Conservation (phyloP, 345 rosid genomes). For the Arabidopsis suecica region DNA sequence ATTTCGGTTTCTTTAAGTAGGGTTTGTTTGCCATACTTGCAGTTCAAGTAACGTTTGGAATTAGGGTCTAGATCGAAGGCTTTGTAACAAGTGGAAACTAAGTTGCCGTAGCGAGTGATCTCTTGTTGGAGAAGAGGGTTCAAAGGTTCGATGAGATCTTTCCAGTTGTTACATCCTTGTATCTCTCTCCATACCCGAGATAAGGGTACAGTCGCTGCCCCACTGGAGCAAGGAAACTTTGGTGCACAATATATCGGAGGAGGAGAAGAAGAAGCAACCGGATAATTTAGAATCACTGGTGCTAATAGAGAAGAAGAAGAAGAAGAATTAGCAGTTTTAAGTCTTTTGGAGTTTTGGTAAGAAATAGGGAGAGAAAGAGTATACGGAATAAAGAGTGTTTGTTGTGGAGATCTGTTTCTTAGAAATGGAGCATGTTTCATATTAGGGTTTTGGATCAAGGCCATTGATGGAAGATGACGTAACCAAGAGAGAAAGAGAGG, state of each 20-base stretch:
- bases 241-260: slow-evolving; percentile 13
- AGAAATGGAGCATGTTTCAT: slow-evolving; percentile 29
- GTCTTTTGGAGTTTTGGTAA: slow-evolving; percentile 18
- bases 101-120: slow-evolving; percentile 75
- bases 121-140: slow-evolving; percentile 80
- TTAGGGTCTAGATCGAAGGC: slow-evolving; percentile 69
- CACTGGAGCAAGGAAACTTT: not conserved
- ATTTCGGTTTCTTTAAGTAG: slow-evolving; percentile 58
- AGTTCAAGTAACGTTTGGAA: slow-evolving; percentile 73
- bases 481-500: not conserved
- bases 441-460: slow-evolving; percentile 47
- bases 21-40: slow-evolving; percentile 71
- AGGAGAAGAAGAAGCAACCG: slow-evolving; percentile 26
- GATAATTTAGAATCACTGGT: slow-evolving; percentile 14
- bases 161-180: slow-evolving; percentile 80
- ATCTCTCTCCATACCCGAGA: slow-evolving; percentile 67
- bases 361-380: slow-evolving; percentile 5
- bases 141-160: slow-evolving; percentile 70
- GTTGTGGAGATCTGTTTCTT: slow-evolving; percentile 16
- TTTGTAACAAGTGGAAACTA: slow-evolving; percentile 70
- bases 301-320: slow-evolving; percentile 32
- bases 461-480: slow-evolving; percentile 43
- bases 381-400: slow-evolving; percentile 4
- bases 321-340: slow-evolving; percentile 19
- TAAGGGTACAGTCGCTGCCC: slow-evolving; percentile 25